Conservation (phyloP, 306 rosid genomes). For the Fagus sylvatica region DNA sequence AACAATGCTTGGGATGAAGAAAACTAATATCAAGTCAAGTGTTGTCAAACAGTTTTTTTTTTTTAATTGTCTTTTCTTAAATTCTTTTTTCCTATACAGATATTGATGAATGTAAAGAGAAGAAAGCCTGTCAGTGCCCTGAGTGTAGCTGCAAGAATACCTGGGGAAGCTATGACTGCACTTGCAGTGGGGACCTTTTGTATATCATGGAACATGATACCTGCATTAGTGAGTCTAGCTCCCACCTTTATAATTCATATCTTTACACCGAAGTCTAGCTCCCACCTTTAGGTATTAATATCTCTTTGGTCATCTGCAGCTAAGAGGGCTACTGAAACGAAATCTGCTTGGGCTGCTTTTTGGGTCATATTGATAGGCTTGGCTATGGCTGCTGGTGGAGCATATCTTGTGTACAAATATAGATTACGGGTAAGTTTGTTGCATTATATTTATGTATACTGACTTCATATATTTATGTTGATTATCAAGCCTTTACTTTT, state of each 20-base stretch:
- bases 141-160: conserved; percentile 97
- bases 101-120: conserved; percentile 86
- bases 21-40: neutral
- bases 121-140: conserved; percentile 93
- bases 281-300: conserved; percentile 9
- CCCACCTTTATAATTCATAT: conserved; percentile 1
- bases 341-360: conserved; percentile 82
- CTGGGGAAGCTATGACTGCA: conserved; percentile 97
- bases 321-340: conserved; percentile 63
- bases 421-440: conserved; percentile 88
- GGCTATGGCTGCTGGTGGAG: conserved; percentile 81
- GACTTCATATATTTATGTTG: neutral
- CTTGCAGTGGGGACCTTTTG: conserved; percentile 81
- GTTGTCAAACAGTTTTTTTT: neutral
- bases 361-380: conserved; percentile 87
- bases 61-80: conserved; percentile 8
- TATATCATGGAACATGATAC: conserved; percentile 92
- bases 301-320: conserved; percentile 54
- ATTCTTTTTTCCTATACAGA: conserved; percentile 46
- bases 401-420: conserved; percentile 91
- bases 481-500: neutral
- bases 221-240: conserved; percentile 84
- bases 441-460: conserved; percentile 6
- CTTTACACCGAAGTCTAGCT: conserved; percentile 21
- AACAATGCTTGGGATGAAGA: neutral